Percentiles rank a stretch among this genome's conserved stretches.
These are phyloP conservation scores for Kwoniella europaea DNA, from an alignment of 768 basidiomycete species.

Conservation along the genomic window DNA sequence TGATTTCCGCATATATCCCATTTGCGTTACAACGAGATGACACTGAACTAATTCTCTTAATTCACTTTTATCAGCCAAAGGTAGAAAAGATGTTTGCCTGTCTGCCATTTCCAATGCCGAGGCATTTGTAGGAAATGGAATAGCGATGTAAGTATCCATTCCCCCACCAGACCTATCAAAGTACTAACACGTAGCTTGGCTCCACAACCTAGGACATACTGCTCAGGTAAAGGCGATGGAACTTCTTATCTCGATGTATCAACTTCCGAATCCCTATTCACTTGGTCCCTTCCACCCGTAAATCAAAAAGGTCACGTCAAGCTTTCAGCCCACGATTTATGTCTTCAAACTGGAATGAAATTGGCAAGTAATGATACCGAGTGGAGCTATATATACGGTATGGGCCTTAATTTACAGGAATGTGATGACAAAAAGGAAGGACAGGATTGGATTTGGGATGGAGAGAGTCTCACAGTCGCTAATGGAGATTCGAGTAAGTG, in stretches of 20 bases:
- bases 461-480: conserved; percentile 2
- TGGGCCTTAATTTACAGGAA: conserved; percentile 6
- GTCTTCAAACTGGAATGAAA: conserved; percentile 12
- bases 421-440: conserved; percentile 3
- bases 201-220: conserved; percentile 7
- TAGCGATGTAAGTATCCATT: conserved; percentile 8
- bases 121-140: background rate
- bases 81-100: conserved; percentile 11
- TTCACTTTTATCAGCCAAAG: background rate
- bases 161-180: no score
- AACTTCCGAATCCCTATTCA: conserved; percentile 5
- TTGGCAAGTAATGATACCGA: background rate
- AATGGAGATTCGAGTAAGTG: conserved; percentile 3
- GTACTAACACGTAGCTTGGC: no score
- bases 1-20: no score
- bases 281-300: conserved; percentile 1
- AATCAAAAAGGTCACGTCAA: conserved; percentile 4
- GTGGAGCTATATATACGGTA: conserved; percentile 5
- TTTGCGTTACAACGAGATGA: background rate
- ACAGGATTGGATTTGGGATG: conserved; percentile 17
- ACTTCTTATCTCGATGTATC: conserved; percentile 4
- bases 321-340: background rate
- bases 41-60: background rate
- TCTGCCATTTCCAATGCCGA: background rate
- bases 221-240: conserved; percentile 18